These are phyloP conservation scores for Sequoia sempervirens DNA, from an alignment of 75 land plant species.

Conservation along the genomic window DNA sequence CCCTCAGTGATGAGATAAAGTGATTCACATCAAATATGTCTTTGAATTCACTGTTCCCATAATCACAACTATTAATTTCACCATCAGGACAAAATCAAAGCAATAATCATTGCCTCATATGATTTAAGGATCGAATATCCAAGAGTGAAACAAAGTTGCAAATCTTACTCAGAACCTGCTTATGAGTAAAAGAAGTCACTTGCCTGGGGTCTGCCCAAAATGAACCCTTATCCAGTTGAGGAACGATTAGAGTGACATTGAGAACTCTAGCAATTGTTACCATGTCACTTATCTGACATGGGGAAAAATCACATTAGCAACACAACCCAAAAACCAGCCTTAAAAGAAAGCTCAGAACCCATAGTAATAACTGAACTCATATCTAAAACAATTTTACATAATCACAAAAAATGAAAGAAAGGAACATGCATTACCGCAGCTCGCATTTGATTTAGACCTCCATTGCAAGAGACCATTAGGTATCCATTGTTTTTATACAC, in stretches of 20 bases:
- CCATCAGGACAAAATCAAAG: background rate
- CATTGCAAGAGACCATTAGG: slow-evolving; percentile 81
- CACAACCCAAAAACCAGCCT: background rate
- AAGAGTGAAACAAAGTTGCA: background rate
- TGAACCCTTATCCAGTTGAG: slow-evolving; percentile 81
- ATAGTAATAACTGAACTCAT: background rate
- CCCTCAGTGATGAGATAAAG: slow-evolving; percentile 66
- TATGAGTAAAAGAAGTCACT: background rate
- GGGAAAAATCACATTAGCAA: background rate
- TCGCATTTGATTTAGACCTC: slow-evolving; percentile 94
- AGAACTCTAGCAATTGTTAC: slow-evolving; percentile 75
- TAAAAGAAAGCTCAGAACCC: background rate
- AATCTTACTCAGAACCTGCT: background rate
- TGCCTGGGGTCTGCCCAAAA: slow-evolving; percentile 92
- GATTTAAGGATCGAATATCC: background rate
- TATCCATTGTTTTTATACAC: slow-evolving; percentile 80
- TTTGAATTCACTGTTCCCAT: slow-evolving; percentile 61
- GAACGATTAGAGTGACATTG: slow-evolving; percentile 81
- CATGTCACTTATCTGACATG: slow-evolving; percentile 86
- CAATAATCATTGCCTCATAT: background rate
- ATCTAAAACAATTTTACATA: background rate
- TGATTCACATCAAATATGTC: slow-evolving; percentile 86
- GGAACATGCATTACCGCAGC: slow-evolving; percentile 55
- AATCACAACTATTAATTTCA: background rate
- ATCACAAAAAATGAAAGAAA: background rate